These are phyloP conservation scores for Gonium pectorale DNA, from an alignment of 139 green algal genomes.

Conservation along the genomic window DNA sequence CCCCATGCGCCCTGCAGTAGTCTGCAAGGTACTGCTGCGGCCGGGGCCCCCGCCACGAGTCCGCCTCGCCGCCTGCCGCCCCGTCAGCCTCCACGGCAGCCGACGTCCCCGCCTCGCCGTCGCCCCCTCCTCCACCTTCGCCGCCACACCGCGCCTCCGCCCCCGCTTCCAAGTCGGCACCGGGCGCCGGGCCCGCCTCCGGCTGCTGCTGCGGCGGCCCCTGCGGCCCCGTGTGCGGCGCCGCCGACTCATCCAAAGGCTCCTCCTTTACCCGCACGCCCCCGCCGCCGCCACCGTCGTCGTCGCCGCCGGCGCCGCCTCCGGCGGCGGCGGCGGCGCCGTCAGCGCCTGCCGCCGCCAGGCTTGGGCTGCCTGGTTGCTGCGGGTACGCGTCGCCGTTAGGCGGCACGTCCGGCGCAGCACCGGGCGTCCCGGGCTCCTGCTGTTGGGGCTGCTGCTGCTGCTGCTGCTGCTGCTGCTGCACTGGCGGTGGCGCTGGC, in stretches of 20 bases:
- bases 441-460: not conserved
- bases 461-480: slow-evolving; percentile 7
- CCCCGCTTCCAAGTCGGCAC: no score
- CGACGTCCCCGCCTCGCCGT: not conserved
- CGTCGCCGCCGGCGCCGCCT: not conserved
- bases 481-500: not conserved
- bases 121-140: no score
- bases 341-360: not conserved
- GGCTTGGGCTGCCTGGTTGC: not conserved
- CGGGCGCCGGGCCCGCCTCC: no score
- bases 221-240: not conserved
- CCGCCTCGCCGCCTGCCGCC: not conserved
- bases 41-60: not conserved
- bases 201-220: not conserved
- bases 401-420: not conserved
- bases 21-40: slow-evolving; percentile 32
- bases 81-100: not conserved
- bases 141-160: no score
- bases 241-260: no score
- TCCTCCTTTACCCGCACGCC: no score
- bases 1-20: slow-evolving; percentile 10
- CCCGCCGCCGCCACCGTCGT: not conserved
- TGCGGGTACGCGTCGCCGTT: not conserved
- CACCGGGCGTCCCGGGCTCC: not conserved
- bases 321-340: not conserved